A percentile compares a stretch with the other conserved stretches of the same genome.
phyloP scores from a whole-genome alignment of 805 yeast species.

The Lachancea waltii region DNA sequence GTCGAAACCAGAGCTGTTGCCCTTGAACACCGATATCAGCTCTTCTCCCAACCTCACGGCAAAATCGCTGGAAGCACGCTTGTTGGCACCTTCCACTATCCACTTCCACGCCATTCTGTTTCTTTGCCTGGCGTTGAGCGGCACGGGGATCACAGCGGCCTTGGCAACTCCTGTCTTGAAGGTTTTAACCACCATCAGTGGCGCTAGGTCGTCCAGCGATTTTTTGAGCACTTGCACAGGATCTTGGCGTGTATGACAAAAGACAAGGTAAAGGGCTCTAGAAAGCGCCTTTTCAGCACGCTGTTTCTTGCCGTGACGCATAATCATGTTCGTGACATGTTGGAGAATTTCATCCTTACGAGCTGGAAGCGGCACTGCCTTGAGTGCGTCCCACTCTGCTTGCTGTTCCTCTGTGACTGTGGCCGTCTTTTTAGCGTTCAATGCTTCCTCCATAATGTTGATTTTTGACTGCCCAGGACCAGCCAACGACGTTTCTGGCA shows the following conservation, averaged over 20 bases:
- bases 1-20: constrained; percentile 77
- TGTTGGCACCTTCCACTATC: constrained; percentile 80
- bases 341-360: constrained; percentile 64
- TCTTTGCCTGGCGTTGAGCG: constrained; percentile 77
- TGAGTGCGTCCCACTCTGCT: constrained; percentile 45
- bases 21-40: constrained; percentile 66
- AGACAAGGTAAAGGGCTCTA: constrained; percentile 68
- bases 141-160: constrained; percentile 71
- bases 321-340: constrained; percentile 76
- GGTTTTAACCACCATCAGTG: constrained; percentile 71
- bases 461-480: constrained; percentile 36
- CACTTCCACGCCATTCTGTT: constrained; percentile 81
- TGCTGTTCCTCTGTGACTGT: constrained; percentile 62
- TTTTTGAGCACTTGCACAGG: constrained; percentile 73
- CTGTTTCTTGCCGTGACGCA: constrained; percentile 88
- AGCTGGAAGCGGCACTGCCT: constrained; percentile 50
- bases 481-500: constrained; percentile 37
- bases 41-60: constrained; percentile 91
- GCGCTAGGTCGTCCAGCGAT: constrained; percentile 76
- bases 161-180: constrained; percentile 83
- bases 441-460: constrained; percentile 29
- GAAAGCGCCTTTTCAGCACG: constrained; percentile 67
- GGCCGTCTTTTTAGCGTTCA: constrained; percentile 29
- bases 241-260: constrained; percentile 57
- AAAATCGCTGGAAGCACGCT: constrained; percentile 72